Evolutionary conservation across 257 asterid species (phyloP).

Genomic region (Thymus quinquecostatus): DNA sequence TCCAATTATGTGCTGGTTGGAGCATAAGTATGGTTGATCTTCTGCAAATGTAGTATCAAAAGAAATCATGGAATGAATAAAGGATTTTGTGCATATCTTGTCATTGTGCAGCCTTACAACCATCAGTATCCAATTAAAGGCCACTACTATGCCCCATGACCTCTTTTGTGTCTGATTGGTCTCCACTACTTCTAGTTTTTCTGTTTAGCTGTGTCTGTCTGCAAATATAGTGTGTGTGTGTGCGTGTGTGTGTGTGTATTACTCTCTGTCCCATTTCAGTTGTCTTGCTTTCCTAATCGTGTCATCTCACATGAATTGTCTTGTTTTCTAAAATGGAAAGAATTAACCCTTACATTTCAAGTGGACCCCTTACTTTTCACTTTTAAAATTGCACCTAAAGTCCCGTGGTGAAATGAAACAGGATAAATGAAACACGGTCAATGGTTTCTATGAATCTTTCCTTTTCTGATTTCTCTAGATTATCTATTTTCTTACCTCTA

Average conservation of each 20-base stretch:
- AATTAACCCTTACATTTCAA: too few species aligned
- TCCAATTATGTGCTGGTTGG: conserved; percentile 24
- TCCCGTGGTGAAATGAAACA: too few species aligned
- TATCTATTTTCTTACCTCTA: conserved; percentile 20
- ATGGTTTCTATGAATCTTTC: neutral
- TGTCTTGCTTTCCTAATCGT: too few species aligned
- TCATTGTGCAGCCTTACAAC: conserved; percentile 12
- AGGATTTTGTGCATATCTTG: conserved; percentile 17
- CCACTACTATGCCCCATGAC: neutral
- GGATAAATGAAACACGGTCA: too few species aligned
- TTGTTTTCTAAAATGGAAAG: too few species aligned
- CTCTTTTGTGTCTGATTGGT: conserved; percentile 14
- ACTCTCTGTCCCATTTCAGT: too few species aligned
- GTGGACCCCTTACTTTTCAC: too few species aligned
- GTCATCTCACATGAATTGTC: too few species aligned
- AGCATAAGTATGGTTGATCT: conserved; percentile 17
- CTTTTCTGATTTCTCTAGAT: neutral
- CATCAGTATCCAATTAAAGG: conserved; percentile 24
- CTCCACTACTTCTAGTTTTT: conserved; percentile 18
- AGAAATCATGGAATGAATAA: neutral
- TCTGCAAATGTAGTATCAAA: conserved; percentile 22
- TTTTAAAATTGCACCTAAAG: too few species aligned
- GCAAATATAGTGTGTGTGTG: neutral
- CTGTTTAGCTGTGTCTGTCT: neutral
- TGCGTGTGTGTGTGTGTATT: too few species aligned